Evolutionary conservation across 306 rosid genomes (phyloP), one percentile per base, ranked within the genome.

Genomic region (Cicer arietinum): DNA sequence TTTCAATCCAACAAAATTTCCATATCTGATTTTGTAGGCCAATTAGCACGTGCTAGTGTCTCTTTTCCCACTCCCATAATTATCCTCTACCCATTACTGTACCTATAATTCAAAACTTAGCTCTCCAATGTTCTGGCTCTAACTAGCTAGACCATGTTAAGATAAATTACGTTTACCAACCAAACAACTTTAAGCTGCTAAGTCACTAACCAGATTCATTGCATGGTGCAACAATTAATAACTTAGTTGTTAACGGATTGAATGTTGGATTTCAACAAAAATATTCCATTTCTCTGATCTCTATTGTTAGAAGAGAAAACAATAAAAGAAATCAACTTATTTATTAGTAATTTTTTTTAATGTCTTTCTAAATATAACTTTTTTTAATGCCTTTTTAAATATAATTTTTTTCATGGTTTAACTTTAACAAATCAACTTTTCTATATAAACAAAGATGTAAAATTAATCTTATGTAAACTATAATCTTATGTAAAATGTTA

Each of bases 11-110:
- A 6, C 22, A 14, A 62, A n/a, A 62, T 10, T 25, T 22, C 41
- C 2, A 22, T 22, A 39, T 8, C 25, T n/a, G 25, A 62, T n/a
- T 62, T 14, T 40, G 12, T 62, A 40, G 70, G 10, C 16, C 70
- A 8, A 43, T 42, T 17, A 2, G 73, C 85, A 78, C 74, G 56
- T 84, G 88, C 70, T 8, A 48, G 1, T 22, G 72, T 58, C 43
- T 13, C 54, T 12, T 61, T 61, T 44, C 51, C 62, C 73, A 42
- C 63, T 25, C 37, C 39, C 25, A 46, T 30, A 30, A 3, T 30
- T 30, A 3, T 30, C 37, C 45, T 42, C 45, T 37, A 16, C 18
- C 72, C 18, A 25, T 4, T 39, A 17, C 25, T 62, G 22, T 39
- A 4, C 43, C 51, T 18, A 41, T 18, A 20, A 47, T n/a, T 68